Base-by-base conservation (phyloP, 768 basidiomycete species). In the Tulasnella sp. region DNA sequence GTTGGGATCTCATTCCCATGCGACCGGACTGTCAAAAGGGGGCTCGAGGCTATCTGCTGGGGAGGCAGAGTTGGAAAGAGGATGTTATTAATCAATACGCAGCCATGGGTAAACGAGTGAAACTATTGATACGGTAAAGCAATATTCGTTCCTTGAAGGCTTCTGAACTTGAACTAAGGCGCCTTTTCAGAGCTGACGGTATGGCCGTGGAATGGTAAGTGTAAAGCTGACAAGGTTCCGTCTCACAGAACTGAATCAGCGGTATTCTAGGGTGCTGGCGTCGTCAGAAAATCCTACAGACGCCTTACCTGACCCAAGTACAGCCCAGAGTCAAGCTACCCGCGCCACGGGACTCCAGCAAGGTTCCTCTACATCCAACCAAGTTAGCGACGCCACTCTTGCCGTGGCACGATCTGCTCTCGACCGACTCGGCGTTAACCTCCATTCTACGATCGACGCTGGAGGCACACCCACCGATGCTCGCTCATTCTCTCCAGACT, bases 161-260 rank as follows among this genome's bases (percentile, higher is more conserved):
- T 16, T n/a, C 67, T 4, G 35, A 44, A 39, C 42, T 29, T 9
- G n/a, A 26, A 69, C 22, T 47, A 22, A n/a, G 8, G 8, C 14
- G 67, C 17, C 19, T 26, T 32, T 41, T 32, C 29, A 71, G 69
- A 62, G 47, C 52, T 12, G 69, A 71, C 35, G 69, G 69, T 35
- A 62, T 71, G 59, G 69, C 69, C 22, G 69, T 71, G 5, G 69
- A 71, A 32, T 71, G 69, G 69, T 71, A 41, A 32, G 44, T 17
- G 5, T 47, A 11, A 14, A n/a, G 14, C 34, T 14, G 17, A 5
- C 19, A n/a, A 3, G 0, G 12, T 17, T 22, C 35, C 8, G 8
- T 14, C 4, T 59, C 32, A 22, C 19, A 22, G 16, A 12, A 26
- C 29, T 32, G 32, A 59, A 22, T 22, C 52, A 12, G 26, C 14